phyloP scores from a whole-genome alignment of 208 protist species.

The Crithidia bombi region DNA sequence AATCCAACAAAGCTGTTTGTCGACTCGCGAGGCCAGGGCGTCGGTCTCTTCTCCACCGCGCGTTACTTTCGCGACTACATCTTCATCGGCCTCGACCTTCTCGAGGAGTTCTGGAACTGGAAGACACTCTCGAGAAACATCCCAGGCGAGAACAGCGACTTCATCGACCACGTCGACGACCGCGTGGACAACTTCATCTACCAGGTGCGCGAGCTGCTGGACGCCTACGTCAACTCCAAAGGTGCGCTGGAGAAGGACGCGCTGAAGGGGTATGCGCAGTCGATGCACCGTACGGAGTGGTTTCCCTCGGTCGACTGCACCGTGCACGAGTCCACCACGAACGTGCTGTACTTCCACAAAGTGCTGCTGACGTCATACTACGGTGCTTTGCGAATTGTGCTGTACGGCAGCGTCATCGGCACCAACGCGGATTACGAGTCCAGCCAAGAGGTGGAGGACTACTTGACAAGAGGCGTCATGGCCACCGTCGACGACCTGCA shows the following conservation, averaged over 20 bases:
- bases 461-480: constrained; percentile 64
- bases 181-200: constrained; percentile 63
- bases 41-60: constrained; percentile 51
- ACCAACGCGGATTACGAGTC: constrained; percentile 54
- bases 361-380: constrained; percentile 77
- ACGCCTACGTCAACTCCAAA: constrained; percentile 64
- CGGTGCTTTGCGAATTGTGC: constrained; percentile 71
- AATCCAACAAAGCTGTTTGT: constrained; percentile 75
- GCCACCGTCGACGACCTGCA: constrained; percentile 72
- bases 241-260: constrained; percentile 49
- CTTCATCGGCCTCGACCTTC: constrained; percentile 77
- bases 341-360: constrained; percentile 85
- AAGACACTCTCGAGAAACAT: constrained; percentile 55
- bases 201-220: constrained; percentile 63
- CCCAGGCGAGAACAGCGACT: constrained; percentile 65
- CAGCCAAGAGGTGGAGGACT: constrained; percentile 60
- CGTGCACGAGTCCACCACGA: constrained; percentile 76
- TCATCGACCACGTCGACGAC: constrained; percentile 75
- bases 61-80: constrained; percentile 78
- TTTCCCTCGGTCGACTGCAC: constrained; percentile 77
- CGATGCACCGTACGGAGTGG: constrained; percentile 70
- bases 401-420: constrained; percentile 58
- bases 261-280: constrained; percentile 51
- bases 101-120: constrained; percentile 86
- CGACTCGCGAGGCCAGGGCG: constrained; percentile 64